Evolutionary conservation across 2,329 filamentous ascomycete species (phyloP), one percentile per base, ranked within the genome.

Genomic region (Fusarium equiseti): DNA sequence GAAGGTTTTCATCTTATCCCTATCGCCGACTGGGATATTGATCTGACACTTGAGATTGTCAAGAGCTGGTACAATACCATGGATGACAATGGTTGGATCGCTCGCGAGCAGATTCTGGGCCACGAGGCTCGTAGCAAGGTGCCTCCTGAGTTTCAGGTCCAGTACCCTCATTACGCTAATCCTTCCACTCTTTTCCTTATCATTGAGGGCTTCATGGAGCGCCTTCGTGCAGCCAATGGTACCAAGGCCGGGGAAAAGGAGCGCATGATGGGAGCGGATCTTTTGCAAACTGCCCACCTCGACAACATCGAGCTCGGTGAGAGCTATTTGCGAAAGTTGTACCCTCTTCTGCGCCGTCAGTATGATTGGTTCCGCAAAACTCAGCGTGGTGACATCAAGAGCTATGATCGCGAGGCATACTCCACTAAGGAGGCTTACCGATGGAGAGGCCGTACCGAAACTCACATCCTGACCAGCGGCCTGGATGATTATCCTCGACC

Each of bases 41-140:
- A 98, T 77, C 86, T 98, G 54, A 90, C 93, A 5, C 83, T 92
- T 31, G 94, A 98, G 69, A 94, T 99, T 71, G 88, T 98, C 68
- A 93, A 92, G 82, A 97, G 93, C 81, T 99, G 96, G 96, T 97
- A 97, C 83, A 94, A 91, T 70, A 88, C 97, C 20, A 97, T 98
- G 88, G 96, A 99, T 72, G 92, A 96, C 18, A 94, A 98, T 79
- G 96, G 96, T 57, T 99, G 96, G 96, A 98, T 99, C 77, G 93
- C 91, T 5, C 91, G 96, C 54, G 96, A 99, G 83, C 95, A 98
- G 81, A 98, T 99, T 64, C 88, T 99, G 4, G 96, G 96, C 3
- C 82, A 88, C 4, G 96, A 99, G 82, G 96, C 96, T 49, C 90
- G 95, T 68, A 97, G 92, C 86, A 98, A 98, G 81, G 96, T 99